Evolutionary conservation across 441 rosid species (phyloP), one percentile per base, ranked within the genome.

Genomic region (Arabidopsis lyrata): DNA sequence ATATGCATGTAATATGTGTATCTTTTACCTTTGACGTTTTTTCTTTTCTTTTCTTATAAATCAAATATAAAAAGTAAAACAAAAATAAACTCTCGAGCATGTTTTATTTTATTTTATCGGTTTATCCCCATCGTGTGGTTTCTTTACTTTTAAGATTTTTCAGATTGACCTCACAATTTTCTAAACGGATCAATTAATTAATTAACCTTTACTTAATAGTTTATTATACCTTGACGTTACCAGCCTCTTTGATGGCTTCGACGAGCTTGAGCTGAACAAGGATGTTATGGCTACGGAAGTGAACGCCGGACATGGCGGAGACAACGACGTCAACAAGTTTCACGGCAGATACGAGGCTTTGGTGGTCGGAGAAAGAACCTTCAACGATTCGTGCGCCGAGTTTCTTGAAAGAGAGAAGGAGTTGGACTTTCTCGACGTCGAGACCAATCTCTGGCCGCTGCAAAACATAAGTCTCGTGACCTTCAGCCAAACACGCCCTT

Each of bases 221-320:
- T 29, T 29, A 29, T 5, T 47, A 63, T 27, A 49, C 97, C 95
- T 90, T 88, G 8, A 93, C 77, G 22, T 90, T 93, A 59, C 95
- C 95, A 4, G 95, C 97, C 47, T 91, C 90, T 82, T 88, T 89
- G 77, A 93, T 90, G 78, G 98, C 97, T 4, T 89, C 83, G n/a
- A 91, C 90, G 15, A 93, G 90, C 75, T 84, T 86, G 73, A 89
- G 90, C 83, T 93, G 97, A 66, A 87, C n/a, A 68, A 84, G 41
- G 41, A 93, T 61, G 64, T 81, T 88, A 57, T 89, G 97, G 72
- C 82, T 82, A 50, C 90, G 77, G 54, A 89, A 89, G 47, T 87
- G 96, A 34, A 85, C 92, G 0, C 97, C 97, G 0, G 97, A 93
- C 77, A 93, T 82, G 81, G 97, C 76, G 66, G 87, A 88, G 32